Evolutionary conservation across 441 rosid species (phyloP).

Genomic region (Breynia disticha): DNA sequence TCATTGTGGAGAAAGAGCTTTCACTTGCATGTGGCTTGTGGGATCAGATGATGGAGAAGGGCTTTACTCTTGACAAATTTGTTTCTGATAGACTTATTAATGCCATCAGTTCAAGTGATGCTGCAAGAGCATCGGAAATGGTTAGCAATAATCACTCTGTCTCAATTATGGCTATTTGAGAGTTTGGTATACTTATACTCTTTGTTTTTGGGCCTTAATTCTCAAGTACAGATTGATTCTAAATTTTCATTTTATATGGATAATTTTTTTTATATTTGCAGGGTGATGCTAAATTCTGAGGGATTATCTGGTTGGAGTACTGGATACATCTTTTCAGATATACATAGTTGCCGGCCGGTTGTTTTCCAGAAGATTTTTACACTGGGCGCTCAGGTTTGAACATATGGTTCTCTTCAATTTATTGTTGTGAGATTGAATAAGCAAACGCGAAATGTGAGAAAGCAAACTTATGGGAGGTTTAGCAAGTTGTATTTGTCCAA

Average conservation of each 20-base stretch:
- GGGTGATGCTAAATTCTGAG: too few relatives aligned
- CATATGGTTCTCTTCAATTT: conserved; percentile 9
- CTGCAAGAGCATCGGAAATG: conserved; percentile 23
- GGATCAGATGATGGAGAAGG: conserved; percentile 99
- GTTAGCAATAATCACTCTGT: conserved; percentile 9
- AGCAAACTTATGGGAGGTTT: neutral
- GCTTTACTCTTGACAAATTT: conserved; percentile 75
- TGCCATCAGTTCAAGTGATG: conserved; percentile 32
- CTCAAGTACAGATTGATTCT: too few relatives aligned
- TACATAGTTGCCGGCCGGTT: conserved; percentile 8
- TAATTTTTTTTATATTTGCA: too few relatives aligned
- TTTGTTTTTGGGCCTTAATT: neutral
- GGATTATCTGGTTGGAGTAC: neutral
- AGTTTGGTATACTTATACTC: neutral
- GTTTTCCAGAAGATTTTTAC: conserved; percentile 2
- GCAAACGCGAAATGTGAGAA: neutral
- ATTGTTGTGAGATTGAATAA: too few relatives aligned
- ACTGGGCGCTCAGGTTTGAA: conserved; percentile 29
- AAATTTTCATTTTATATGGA: too few relatives aligned
- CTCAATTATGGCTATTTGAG: neutral
- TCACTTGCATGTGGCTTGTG: conserved; percentile 62
- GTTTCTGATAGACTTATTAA: conserved; percentile 56
- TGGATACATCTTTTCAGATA: conserved; percentile 4
- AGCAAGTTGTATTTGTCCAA: neutral
- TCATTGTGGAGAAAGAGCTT: conserved; percentile 47